Conservation (phyloP, 129 eudicot genomes). For the Oenanthe sinensis region DNA sequence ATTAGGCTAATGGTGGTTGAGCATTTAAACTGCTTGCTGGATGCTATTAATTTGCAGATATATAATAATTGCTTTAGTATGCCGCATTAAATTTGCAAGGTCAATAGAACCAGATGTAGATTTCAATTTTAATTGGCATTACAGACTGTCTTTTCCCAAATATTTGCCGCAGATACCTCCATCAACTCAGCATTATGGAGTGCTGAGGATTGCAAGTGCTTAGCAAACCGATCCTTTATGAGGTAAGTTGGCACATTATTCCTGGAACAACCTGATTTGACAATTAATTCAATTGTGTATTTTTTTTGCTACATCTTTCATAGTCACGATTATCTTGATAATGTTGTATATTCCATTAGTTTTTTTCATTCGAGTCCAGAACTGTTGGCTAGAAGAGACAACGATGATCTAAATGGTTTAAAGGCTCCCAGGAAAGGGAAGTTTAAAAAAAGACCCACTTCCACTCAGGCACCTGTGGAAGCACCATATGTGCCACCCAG, state of each 20-base stretch:
- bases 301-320: not conserved
- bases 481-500: conserved; percentile 69
- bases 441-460: conserved; percentile 45
- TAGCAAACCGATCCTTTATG: conserved; percentile 21
- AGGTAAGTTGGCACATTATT: conserved; percentile 31
- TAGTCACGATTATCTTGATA: not conserved
- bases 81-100: not conserved
- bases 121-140: conserved; percentile 4
- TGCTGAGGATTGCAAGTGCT: conserved; percentile 18
- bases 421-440: conserved; percentile 47
- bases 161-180: conserved; percentile 28
- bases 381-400: conserved; percentile 31
- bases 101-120: not conserved
- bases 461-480: conserved; percentile 54
- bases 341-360: conserved; percentile 25
- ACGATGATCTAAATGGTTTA: conserved; percentile 29
- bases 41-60: not conserved
- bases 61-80: not conserved
- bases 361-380: conserved; percentile 52
- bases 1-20: not conserved
- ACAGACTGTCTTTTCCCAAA: not conserved
- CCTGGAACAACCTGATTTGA: not conserved
- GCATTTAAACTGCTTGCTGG: not conserved
- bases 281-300: not conserved
- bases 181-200: conserved; percentile 16